Conservation (phyloP, 257 asterid genomes). For the Primulina huaijiensis region DNA sequence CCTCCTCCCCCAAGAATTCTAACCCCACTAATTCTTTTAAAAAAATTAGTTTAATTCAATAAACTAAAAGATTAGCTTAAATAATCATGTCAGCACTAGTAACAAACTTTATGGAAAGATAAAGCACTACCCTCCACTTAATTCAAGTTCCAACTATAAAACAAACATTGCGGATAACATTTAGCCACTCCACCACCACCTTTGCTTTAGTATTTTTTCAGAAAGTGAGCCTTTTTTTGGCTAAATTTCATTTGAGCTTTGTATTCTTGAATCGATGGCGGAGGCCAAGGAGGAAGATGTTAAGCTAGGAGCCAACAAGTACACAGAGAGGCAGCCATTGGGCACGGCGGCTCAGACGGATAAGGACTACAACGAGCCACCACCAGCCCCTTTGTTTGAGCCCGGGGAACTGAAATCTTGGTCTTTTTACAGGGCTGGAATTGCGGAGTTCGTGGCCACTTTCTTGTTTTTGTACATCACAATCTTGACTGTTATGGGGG, state of each 20-base stretch:
- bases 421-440: slow-evolving; percentile 56
- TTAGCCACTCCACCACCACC: slow-evolving; percentile 4
- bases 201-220: neutral
- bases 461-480: slow-evolving; percentile 48
- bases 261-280: slow-evolving; percentile 34
- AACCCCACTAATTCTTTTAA: neutral
- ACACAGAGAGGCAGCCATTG: slow-evolving; percentile 40
- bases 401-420: slow-evolving; percentile 50
- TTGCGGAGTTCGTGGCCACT: slow-evolving; percentile 53
- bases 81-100: neutral
- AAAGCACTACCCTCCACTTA: slow-evolving; percentile 22
- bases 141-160: slow-evolving; percentile 35
- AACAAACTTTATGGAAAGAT: slow-evolving; percentile 7
- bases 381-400: slow-evolving; percentile 49
- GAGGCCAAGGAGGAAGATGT: slow-evolving; percentile 51
- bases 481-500: slow-evolving; percentile 50
- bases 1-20: slow-evolving; percentile 5
- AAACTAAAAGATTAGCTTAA: slow-evolving; percentile 19
- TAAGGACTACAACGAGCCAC: slow-evolving; percentile 50
- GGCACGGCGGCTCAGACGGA: slow-evolving; percentile 53
- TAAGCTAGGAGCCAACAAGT: slow-evolving; percentile 49
- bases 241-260: neutral
- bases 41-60: slow-evolving; percentile 8
- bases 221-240: neutral
- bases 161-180: slow-evolving; percentile 8